phyloP scores from a whole-genome alignment of 352 stramenopile genomes.

The Phytophthora fragariaefolia region DNA sequence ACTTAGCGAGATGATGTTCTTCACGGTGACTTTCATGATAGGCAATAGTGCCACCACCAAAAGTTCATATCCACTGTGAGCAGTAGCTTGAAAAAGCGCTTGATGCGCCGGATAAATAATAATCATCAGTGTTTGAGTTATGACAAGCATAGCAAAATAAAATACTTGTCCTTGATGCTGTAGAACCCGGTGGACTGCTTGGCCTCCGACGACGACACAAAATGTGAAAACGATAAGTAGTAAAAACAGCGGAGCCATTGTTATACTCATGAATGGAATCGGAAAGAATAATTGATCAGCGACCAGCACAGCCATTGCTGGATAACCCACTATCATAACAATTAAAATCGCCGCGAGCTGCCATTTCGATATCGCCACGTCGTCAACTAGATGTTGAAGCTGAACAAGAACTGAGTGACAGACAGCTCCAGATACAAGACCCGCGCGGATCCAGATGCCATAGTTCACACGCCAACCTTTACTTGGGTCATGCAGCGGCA shows the following conservation, averaged over 20 bases:
- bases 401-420: not conserved
- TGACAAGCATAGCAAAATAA: constrained; percentile 9
- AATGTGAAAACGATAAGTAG: not conserved
- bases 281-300: constrained; percentile 15
- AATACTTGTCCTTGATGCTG: constrained; percentile 7
- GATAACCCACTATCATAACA: not conserved
- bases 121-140: constrained; percentile 6
- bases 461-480: constrained; percentile 27
- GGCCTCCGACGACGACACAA: not conserved
- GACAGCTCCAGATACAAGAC: not conserved
- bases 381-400: constrained; percentile 13
- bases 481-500: constrained; percentile 27
- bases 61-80: constrained; percentile 8
- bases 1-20: constrained; percentile 16
- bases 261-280: constrained; percentile 27
- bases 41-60: constrained; percentile 8
- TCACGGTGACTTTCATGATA: constrained; percentile 20
- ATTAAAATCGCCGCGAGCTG: constrained; percentile 11
- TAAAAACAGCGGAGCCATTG: constrained; percentile 4
- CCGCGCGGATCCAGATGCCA: constrained; percentile 25
- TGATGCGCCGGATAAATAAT: constrained; percentile 31
- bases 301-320: not conserved
- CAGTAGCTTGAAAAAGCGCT: constrained; percentile 15
- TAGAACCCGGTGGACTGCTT: constrained; percentile 3
- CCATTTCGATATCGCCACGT: not conserved